Evolutionary conservation across 805 yeast genomes (phyloP), one percentile per base, ranked within the genome.

Genomic region (Sugiyamaella qingdaonensis): DNA sequence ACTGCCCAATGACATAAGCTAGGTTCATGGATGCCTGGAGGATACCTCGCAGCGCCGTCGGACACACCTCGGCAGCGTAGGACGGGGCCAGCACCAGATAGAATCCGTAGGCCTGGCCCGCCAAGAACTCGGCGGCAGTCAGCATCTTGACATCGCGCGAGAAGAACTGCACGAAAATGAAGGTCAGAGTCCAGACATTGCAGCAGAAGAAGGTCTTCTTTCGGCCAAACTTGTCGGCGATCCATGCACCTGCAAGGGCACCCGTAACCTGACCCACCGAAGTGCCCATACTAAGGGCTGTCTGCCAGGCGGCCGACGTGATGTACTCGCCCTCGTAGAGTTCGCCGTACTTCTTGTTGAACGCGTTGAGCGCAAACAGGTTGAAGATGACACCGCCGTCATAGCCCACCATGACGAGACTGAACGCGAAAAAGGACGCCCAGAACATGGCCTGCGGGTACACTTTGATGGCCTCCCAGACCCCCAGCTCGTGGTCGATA

Each of bases 1-100:
- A 69, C 61, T 80, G 84, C 39, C 86, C 86, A 54, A 77, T 63
- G 43, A 75, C 76, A 80, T 81, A 80, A 59, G 81, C 77, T 47
- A 76, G 60, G 64, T 78, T 78, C 29, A 47, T 32, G n/a, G 39
- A 29, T 7, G 50, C 50, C 43, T 47, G 50, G 9, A 80, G 67
- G 55, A 76, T 76, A 41, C 71, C 67, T 54, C 84, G 71, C 48
- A 80, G 68, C 5, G 72, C 73, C 8, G 76, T 59, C 0, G 84
- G 84, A 58, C 80, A 73, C 24, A 78, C 78, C 59, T 80, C 84
- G 19, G 79, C 68, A 16, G 83, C 80, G 59, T 80, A 80, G 1
- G 79, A 63, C 8, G 77, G 74, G 3, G 79, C 70, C 56, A 79
- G 62, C 31, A 77, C 70, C 53, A 73, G 78, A 58, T 77, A 78